Conservation (phyloP, 2,329 filamentous ascomycete species). For the Peltaster fructicola region DNA sequence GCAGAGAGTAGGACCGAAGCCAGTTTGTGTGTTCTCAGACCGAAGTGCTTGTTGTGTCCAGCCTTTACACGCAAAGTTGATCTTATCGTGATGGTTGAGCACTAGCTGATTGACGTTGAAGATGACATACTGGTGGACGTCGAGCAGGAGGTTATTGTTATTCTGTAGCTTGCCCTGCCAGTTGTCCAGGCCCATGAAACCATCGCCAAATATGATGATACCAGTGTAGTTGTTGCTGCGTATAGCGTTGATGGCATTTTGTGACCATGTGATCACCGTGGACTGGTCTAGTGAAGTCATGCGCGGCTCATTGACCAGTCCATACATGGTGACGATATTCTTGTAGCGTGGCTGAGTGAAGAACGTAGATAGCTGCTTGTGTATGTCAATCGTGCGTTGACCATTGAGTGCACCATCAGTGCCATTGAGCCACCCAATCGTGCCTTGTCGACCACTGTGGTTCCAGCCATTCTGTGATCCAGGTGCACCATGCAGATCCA, state of each 20-base stretch:
- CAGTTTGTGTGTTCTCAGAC: slow-evolving; percentile 54
- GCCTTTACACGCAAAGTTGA: slow-evolving; percentile 69
- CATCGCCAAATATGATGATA: slow-evolving; percentile 77
- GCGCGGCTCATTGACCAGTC: slow-evolving; percentile 81
- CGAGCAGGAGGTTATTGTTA: slow-evolving; percentile 61
- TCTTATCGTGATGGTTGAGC: slow-evolving; percentile 64
- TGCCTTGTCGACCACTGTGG: slow-evolving; percentile 69
- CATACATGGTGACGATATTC: slow-evolving; percentile 84
- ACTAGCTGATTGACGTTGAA: slow-evolving; percentile 83
- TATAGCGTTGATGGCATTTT: slow-evolving; percentile 52
- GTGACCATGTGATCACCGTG: slow-evolving; percentile 64
- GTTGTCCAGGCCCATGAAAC: slow-evolving; percentile 77
- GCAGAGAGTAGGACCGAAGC: slow-evolving; percentile 85
- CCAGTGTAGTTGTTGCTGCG: slow-evolving; percentile 57
- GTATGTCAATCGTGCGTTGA: slow-evolving; percentile 68
- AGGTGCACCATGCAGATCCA: slow-evolving; percentile 81
- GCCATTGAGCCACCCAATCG: slow-evolving; percentile 82
- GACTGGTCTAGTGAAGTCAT: slow-evolving; percentile 50
- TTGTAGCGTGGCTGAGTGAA: slow-evolving; percentile 87
- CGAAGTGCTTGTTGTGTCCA: slow-evolving; percentile 67
- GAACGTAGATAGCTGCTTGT: slow-evolving; percentile 74
- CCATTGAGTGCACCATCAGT: slow-evolving; percentile 62
- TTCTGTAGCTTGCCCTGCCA: slow-evolving; percentile 73
- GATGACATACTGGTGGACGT: slow-evolving; percentile 96
- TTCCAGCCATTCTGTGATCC: slow-evolving; percentile 98